Base-by-base conservation (phyloP, 345 rosid genomes). In the Garcia nutans region DNA sequence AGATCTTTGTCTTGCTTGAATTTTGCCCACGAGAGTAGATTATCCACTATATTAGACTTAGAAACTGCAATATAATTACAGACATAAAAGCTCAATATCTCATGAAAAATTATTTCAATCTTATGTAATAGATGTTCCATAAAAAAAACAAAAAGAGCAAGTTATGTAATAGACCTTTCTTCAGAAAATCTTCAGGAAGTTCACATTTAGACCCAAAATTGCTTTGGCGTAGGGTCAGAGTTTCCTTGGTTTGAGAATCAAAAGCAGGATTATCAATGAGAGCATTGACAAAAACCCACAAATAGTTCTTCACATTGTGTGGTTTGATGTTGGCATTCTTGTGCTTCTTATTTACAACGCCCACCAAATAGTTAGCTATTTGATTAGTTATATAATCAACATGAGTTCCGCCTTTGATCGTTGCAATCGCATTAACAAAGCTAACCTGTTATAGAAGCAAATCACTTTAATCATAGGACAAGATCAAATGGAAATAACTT, bases 191-290 rank as follows among this genome's bases (percentile, higher is more conserved):
- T 57, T 96, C 97, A 16, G 93, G 77, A 76, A 96, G 88, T 78
- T 92, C 97, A 77, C 99, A 96, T 82, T 89, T 91, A 4, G 99
- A 92, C 1, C 99, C 99, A 19, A 96, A 93, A 75, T 92, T 96
- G 87, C 95, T 92, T 81, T 92, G 95, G 57, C 97, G 93, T 78
- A 96, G 97, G 16, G 99, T 93, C 89, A 96, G 75, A 72, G 95
- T 92, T 87, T 96, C 99, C 85, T 96, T 96, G 22, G 99, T 96
- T 87, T 96, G 99, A 72, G 99, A 96, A 83, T 96, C 99, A 76
- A 96, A 96, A 54, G 99, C 99, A 68, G 98, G 98, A 76, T 96
- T 96, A 86, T 93, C 99, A 85, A 96, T 91, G 68, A 96, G 95
- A 17, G 97, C 88, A 66, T 91, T 96, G 87, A 96, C 98, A 85